A percentile compares a stretch with the other conserved stretches of the same genome.
Evolutionary conservation across 169 alveolate genomes (phyloP).

Genomic region (Plasmodium coatneyi): DNA sequence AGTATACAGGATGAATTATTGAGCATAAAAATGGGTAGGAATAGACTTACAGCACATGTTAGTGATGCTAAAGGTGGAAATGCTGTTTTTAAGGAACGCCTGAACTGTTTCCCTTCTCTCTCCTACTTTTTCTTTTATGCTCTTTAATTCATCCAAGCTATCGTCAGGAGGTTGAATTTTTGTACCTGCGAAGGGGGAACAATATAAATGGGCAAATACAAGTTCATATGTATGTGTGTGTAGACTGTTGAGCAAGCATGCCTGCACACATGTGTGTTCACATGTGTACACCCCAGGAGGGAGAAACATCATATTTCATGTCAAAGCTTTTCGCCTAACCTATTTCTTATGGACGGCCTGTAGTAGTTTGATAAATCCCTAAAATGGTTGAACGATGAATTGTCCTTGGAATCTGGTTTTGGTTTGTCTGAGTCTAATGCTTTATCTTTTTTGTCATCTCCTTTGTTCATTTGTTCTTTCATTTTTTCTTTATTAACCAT

Average conservation of each 20-base stretch:
- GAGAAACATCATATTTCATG: background rate
- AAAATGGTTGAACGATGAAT: slow-evolving; percentile 65
- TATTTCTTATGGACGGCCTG: slow-evolving; percentile 70
- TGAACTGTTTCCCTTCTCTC: background rate
- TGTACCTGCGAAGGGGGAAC: slow-evolving; percentile 31
- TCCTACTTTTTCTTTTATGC: slow-evolving; percentile 13
- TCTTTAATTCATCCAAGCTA: slow-evolving; percentile 72
- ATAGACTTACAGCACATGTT: background rate
- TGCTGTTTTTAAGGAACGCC: background rate
- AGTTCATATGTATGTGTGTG: background rate
- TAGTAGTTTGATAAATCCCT: slow-evolving; percentile 56
- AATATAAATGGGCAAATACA: background rate
- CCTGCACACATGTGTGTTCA: background rate
- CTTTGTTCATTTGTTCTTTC: slow-evolving; percentile 45
- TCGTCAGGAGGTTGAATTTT: slow-evolving; percentile 53
- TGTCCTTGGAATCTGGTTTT: slow-evolving; percentile 44
- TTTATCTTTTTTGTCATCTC: slow-evolving; percentile 37
- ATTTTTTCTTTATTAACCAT: slow-evolving; percentile 44
- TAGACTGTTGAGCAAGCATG: background rate
- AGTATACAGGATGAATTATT: slow-evolving; percentile 46
- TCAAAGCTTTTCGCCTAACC: slow-evolving; percentile 9
- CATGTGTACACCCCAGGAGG: background rate
- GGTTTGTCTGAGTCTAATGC: slow-evolving; percentile 11
- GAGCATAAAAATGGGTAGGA: slow-evolving; percentile 20
- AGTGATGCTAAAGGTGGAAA: background rate